A percentile compares a stretch with the other conserved stretches of the same genome.
phyloP scores from a whole-genome alignment of 2,329 filamentous ascomycete genomes.

The Aurifilum marmelostoma region DNA sequence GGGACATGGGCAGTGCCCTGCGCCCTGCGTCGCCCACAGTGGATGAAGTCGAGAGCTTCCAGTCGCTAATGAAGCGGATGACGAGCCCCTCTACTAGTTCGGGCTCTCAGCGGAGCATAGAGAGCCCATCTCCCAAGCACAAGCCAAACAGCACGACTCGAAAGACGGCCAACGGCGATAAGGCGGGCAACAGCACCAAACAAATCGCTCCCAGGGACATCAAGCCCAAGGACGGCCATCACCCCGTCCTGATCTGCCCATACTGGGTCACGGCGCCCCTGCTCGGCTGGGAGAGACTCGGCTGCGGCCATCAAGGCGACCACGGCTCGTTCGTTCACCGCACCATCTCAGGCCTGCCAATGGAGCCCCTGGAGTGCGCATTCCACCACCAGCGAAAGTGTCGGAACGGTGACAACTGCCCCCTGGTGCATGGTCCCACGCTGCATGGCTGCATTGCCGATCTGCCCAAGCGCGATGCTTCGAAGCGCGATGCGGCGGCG shows the following conservation, averaged over 20 bases:
- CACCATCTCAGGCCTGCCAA: background rate
- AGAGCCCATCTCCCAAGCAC: background rate
- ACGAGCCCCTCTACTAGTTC: background rate
- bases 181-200: no score
- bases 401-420: background rate
- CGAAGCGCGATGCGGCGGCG: background rate
- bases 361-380: slow-evolving; percentile 3
- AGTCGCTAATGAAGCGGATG: background rate
- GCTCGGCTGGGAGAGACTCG: background rate
- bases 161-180: background rate
- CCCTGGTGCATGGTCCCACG: background rate
- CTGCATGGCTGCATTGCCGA: background rate
- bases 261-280: slow-evolving; percentile 5
- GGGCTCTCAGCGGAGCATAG: background rate
- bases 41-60: background rate
- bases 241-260: background rate
- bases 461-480: background rate
- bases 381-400: slow-evolving; percentile 4
- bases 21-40: background rate
- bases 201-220: background rate
- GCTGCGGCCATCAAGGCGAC: background rate
- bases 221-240: background rate
- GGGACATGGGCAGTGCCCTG: background rate
- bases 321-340: background rate
- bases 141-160: background rate